Conservation (phyloP, 2,329 filamentous ascomycete genomes). For the Fusarium tricinctum region DNA sequence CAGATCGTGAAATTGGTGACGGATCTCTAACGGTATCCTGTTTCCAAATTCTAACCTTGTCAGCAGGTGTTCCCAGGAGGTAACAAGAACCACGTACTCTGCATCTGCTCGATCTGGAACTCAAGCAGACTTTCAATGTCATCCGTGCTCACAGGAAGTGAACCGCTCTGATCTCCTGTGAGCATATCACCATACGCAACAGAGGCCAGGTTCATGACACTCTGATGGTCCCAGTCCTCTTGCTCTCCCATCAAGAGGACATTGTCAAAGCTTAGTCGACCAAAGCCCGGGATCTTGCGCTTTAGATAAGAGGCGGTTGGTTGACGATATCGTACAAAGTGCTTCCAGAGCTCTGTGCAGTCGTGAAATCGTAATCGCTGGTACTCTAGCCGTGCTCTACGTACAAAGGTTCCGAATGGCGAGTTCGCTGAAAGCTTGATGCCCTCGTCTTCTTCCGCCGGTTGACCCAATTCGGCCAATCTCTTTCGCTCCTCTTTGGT, state of each 20-base stretch:
- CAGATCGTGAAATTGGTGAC: conserved; percentile 76
- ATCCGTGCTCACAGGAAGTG: conserved; percentile 75
- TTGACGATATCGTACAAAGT: conserved; percentile 84
- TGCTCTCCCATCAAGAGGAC: conserved; percentile 65
- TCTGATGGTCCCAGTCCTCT: conserved; percentile 63
- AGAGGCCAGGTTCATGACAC: conserved; percentile 61
- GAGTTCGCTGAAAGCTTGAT: conserved; percentile 79
- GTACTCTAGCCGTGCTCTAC: conserved; percentile 84
- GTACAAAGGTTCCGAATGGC: conserved; percentile 84
- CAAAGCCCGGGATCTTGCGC: conserved; percentile 71
- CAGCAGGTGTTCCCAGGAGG: conserved; percentile 23
- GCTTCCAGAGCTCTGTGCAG: conserved; percentile 82
- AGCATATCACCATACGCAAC: conserved; percentile 68
- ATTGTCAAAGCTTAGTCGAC: conserved; percentile 69
- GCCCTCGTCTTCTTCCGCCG: conserved; percentile 63
- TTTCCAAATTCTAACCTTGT: conserved; percentile 74
- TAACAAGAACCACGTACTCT: conserved; percentile 69
- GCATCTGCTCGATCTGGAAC: conserved; percentile 89
- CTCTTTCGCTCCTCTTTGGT: conserved; percentile 71
- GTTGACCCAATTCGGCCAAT: conserved; percentile 62
- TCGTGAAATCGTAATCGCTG: conserved; percentile 84
- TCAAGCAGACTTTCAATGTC: conserved; percentile 86
- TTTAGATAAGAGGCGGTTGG: conserved; percentile 77
- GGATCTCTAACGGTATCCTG: conserved; percentile 81
- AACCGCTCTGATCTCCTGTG: conserved; percentile 57